phyloP scores from a whole-genome alignment of 441 rosid species.

The Bocquillonia castaneifolia region DNA sequence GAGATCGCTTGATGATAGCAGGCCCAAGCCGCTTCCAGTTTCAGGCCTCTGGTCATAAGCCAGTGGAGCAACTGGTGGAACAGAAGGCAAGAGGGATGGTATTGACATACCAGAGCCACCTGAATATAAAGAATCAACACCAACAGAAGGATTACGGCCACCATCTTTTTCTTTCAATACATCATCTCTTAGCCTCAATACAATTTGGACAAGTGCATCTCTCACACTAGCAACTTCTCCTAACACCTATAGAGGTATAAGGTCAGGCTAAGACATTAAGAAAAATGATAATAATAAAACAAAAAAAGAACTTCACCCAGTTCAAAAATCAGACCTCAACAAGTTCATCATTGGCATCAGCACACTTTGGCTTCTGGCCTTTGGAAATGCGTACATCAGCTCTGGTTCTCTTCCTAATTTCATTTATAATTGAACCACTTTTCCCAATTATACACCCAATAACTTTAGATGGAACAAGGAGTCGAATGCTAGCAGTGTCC shows the following conservation, averaged over 20 bases:
- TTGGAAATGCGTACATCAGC: slow-evolving; percentile 78
- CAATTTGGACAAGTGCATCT: slow-evolving; percentile 88
- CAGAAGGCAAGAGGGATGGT: slow-evolving; percentile 63
- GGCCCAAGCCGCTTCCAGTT: slow-evolving; percentile 49
- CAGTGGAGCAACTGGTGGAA: slow-evolving; percentile 59
- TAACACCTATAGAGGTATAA: slow-evolving; percentile 39
- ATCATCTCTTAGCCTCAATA: slow-evolving; percentile 90
- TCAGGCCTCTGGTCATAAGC: slow-evolving; percentile 78
- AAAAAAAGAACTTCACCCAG: not conserved
- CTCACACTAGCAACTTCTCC: slow-evolving; percentile 75
- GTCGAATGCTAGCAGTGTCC: slow-evolving; percentile 49
- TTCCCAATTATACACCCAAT: slow-evolving; percentile 95
- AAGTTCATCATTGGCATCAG: slow-evolving; percentile 71
- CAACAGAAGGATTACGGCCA: slow-evolving; percentile 43
- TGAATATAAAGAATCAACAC: slow-evolving; percentile 54
- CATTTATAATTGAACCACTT: slow-evolving; percentile 84
- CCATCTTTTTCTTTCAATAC: slow-evolving; percentile 60
- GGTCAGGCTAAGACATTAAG: slow-evolving; percentile 7
- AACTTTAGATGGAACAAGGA: slow-evolving; percentile 79
- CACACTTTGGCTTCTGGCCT: slow-evolving; percentile 64
- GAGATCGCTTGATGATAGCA: slow-evolving; percentile 61
- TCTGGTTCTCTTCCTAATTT: slow-evolving; percentile 73
- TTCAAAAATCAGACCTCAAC: slow-evolving; percentile 56
- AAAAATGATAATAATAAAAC: slow-evolving; percentile 3
- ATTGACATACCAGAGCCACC: slow-evolving; percentile 46